These are phyloP conservation scores for Maudiozyma humilis DNA, from an alignment of 1,139 yeast species.

Conservation along the genomic window DNA sequence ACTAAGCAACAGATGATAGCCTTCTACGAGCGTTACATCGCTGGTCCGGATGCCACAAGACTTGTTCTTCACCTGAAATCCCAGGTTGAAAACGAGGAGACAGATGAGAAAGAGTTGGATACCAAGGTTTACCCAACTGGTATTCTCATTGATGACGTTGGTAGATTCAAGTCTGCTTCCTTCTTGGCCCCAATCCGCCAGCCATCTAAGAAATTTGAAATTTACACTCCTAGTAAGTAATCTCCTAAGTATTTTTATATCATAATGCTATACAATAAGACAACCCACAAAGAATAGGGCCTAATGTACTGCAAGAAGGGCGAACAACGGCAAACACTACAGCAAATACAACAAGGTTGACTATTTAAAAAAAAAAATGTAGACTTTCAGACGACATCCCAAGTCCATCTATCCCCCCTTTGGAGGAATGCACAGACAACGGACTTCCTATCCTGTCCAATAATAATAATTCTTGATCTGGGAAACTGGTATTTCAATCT, in stretches of 20 bases:
- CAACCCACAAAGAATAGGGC: no score
- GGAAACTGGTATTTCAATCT: slow-evolving; percentile 32
- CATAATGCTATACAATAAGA: neutral
- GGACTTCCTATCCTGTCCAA: slow-evolving; percentile 34
- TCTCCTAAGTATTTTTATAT: neutral
- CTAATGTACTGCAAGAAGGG: no score
- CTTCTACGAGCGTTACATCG: slow-evolving; percentile 45
- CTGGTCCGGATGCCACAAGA: slow-evolving; percentile 38
- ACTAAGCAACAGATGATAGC: slow-evolving; percentile 50
- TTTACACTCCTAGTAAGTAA: slow-evolving; percentile 9
- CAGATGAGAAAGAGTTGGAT: slow-evolving; percentile 19
- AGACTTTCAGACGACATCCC: slow-evolving; percentile 34
- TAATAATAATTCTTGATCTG: slow-evolving; percentile 21
- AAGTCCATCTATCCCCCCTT: slow-evolving; percentile 25
- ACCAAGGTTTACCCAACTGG: slow-evolving; percentile 33
- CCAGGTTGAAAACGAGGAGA: slow-evolving; percentile 33
- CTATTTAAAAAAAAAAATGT: slow-evolving; percentile 17
- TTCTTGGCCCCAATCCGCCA: slow-evolving; percentile 40
- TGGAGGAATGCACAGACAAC: slow-evolving; percentile 27
- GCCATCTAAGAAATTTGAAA: slow-evolving; percentile 30
- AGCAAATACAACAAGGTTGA: neutral
- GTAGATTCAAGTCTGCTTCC: slow-evolving; percentile 38
- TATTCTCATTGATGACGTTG: slow-evolving; percentile 32
- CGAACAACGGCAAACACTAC: neutral
- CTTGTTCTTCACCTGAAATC: slow-evolving; percentile 65